phyloP scores from a whole-genome alignment of 805 yeast genomes.

The Pichia kluyveri region DNA sequence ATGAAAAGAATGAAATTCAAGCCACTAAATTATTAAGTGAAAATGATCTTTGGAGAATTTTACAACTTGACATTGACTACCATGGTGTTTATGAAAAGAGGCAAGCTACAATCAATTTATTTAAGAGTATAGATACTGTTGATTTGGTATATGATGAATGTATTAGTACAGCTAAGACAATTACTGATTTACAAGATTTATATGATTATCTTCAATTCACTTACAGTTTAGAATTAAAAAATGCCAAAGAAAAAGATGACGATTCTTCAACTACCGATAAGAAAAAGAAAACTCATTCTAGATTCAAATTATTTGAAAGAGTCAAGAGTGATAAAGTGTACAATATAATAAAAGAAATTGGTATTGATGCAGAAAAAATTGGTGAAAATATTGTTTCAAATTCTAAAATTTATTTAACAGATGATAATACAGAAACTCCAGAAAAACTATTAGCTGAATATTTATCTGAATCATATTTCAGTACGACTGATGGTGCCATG shows the following conservation, averaged over 20 bases:
- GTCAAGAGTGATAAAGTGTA: constrained; percentile 56
- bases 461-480: constrained; percentile 34
- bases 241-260: constrained; percentile 17
- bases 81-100: constrained; percentile 77
- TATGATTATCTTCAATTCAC: constrained; percentile 74
- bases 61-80: constrained; percentile 78
- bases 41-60: constrained; percentile 89
- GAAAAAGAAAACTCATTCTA: constrained; percentile 43
- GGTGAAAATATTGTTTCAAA: constrained; percentile 72
- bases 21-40: constrained; percentile 53
- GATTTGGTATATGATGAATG: constrained; percentile 53
- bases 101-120: constrained; percentile 44
- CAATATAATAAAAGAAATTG: constrained; percentile 59
- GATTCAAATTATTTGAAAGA: constrained; percentile 54
- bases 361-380: constrained; percentile 69
- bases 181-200: constrained; percentile 80
- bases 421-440: constrained; percentile 57
- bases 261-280: constrained; percentile 12
- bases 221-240: constrained; percentile 52
- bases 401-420: constrained; percentile 61
- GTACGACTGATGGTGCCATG: constrained; percentile 46
- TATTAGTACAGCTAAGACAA: constrained; percentile 44
- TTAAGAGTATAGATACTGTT: constrained; percentile 41
- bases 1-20: constrained; percentile 30
- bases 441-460: constrained; percentile 41